A percentile compares a stretch with the other conserved stretches of the same genome.
Evolutionary conservation across 1,284 basidiomycete species (phyloP).

Genomic region (Fomitopsis betulina): DNA sequence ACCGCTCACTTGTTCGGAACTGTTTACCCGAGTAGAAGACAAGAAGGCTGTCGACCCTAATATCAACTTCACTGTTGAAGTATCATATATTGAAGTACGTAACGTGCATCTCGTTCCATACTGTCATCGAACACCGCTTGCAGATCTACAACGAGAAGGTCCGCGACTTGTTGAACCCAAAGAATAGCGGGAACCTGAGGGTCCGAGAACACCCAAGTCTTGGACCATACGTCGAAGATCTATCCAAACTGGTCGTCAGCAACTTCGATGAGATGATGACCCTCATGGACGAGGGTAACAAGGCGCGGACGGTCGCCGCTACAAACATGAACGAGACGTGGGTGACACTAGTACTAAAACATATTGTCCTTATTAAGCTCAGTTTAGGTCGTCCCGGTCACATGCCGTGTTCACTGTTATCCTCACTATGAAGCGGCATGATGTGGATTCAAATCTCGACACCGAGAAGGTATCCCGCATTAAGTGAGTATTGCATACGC

Average conservation of each 20-base stretch:
- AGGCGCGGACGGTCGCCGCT: slow-evolving; percentile 95
- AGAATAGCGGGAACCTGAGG: slow-evolving; percentile 93
- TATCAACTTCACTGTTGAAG: slow-evolving; percentile 86
- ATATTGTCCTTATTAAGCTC: neutral
- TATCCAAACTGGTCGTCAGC: slow-evolving; percentile 89
- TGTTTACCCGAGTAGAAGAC: slow-evolving; percentile 80
- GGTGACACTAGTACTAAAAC: slow-evolving; percentile 23
- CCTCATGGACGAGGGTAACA: slow-evolving; percentile 99
- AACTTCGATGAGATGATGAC: slow-evolving; percentile 96
- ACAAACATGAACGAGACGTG: slow-evolving; percentile 99
- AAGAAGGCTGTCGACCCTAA: slow-evolving; percentile 67
- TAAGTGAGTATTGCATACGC: slow-evolving; percentile 45
- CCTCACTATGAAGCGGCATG: slow-evolving; percentile 86
- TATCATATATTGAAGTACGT: slow-evolving; percentile 90
- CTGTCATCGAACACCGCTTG: neutral
- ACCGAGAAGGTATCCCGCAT: slow-evolving; percentile 97
- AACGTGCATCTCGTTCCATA: slow-evolving; percentile 10
- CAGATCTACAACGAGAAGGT: slow-evolving; percentile 99
- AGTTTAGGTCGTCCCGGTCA: slow-evolving; percentile 81
- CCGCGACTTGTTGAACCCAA: slow-evolving; percentile 94
- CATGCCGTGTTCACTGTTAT: slow-evolving; percentile 97
- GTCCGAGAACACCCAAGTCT: slow-evolving; percentile 95
- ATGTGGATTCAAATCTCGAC: slow-evolving; percentile 77
- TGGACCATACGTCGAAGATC: slow-evolving; percentile 96
- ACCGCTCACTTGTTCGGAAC: slow-evolving; percentile 89